Percentiles rank a stretch among this genome's conserved stretches.
These are phyloP conservation scores for Pelargonium australe DNA, from an alignment of 441 rosid species.

Conservation along the genomic window DNA sequence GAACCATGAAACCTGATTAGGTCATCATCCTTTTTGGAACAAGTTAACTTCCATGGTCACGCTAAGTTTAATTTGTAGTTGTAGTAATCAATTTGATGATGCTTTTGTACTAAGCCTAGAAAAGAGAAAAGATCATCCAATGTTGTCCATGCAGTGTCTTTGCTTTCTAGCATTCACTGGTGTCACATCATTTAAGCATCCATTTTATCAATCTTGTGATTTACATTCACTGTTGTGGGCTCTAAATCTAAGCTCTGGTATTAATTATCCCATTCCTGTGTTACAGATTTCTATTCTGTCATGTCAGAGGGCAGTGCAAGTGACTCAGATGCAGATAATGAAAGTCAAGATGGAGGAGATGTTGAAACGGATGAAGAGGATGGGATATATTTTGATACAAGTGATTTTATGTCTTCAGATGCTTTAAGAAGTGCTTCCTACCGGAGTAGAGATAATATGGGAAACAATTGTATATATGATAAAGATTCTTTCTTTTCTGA, in stretches of 20 bases:
- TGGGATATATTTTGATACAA: conserved; percentile 64
- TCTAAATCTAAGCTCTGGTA: background rate
- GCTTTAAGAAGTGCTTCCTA: conserved; percentile 64
- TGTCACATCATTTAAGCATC: conserved; percentile 5
- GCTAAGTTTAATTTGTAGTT: no score
- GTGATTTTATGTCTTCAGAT: conserved; percentile 61
- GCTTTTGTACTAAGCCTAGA: no score
- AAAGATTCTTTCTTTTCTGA: conserved; percentile 32
- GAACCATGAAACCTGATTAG: no score
- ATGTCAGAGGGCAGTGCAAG: conserved; percentile 47
- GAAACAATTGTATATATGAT: conserved; percentile 48
- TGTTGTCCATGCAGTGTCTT: background rate
- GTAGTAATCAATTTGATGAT: no score
- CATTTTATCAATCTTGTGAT: background rate
- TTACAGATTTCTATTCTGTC: conserved; percentile 5
- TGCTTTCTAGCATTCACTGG: background rate
- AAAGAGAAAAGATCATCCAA: background rate
- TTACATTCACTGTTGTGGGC: background rate
- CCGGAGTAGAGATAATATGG: conserved; percentile 52
- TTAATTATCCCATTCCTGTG: background rate
- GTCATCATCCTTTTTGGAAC: no score
- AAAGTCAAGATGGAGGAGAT: conserved; percentile 62
- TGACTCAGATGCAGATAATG: conserved; percentile 73
- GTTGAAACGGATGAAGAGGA: conserved; percentile 84
- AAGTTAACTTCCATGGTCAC: no score